Percentiles rank a stretch among this genome's conserved stretches.
These are phyloP conservation scores for Petunia secreta DNA, from an alignment of 257 asterid species.

Conservation along the genomic window DNA sequence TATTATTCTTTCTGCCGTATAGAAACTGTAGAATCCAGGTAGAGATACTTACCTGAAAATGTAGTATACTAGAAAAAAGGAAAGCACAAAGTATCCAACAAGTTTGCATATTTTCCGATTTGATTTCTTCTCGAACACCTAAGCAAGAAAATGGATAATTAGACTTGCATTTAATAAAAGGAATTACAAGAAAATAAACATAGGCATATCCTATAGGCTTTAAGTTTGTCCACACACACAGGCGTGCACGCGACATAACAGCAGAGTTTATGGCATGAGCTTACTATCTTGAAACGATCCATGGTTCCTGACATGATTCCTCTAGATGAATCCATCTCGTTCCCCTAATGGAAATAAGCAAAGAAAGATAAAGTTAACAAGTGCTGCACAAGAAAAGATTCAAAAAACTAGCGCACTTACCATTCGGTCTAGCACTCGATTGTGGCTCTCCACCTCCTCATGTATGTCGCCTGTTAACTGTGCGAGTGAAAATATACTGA, in stretches of 20 bases:
- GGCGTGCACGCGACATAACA: neutral
- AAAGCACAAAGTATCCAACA: constrained; percentile 63
- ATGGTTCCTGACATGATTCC: constrained; percentile 92
- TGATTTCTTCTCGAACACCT: constrained; percentile 97
- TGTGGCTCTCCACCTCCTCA: constrained; percentile 93
- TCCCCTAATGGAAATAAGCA: constrained; percentile 56
- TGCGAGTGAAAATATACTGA: constrained; percentile 27
- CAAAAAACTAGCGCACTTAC: constrained; percentile 41
- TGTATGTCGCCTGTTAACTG: constrained; percentile 96
- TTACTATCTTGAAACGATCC: constrained; percentile 90
- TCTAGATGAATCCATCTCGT: constrained; percentile 89
- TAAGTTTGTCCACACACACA: neutral
- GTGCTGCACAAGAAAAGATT: neutral
- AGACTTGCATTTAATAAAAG: constrained; percentile 32
- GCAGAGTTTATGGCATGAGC: constrained; percentile 16
- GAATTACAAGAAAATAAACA: constrained; percentile 22
- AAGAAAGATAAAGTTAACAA: constrained; percentile 9
- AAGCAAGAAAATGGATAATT: constrained; percentile 28
- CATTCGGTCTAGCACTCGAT: constrained; percentile 76
- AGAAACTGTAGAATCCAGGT: constrained; percentile 4
- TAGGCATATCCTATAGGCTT: neutral
- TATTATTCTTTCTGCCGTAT: neutral
- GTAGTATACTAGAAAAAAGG: constrained; percentile 68
- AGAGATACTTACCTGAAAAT: constrained; percentile 60
- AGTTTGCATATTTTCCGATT: constrained; percentile 78